phyloP scores from a whole-genome alignment of 768 basidiomycete species.

The Lanmaoa pseudosensibilis region DNA sequence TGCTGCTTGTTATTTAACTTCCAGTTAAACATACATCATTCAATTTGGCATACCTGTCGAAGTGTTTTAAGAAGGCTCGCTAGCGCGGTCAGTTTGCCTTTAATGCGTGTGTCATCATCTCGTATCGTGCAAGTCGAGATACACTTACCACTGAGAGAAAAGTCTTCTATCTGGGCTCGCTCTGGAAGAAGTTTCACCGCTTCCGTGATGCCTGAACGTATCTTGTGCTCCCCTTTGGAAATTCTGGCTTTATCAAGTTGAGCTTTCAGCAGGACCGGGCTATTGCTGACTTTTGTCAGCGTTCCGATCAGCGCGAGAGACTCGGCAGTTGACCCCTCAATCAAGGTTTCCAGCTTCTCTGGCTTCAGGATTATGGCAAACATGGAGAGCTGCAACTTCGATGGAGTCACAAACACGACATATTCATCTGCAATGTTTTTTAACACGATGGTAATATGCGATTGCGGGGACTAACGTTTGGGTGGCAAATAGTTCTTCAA shows the following conservation, averaged over 20 bases:
- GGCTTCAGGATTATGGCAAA: conserved; percentile 75
- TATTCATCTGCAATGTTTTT: conserved; percentile 73
- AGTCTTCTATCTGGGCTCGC: conserved; percentile 61
- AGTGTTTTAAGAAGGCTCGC: conserved; percentile 62
- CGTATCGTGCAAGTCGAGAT: background rate
- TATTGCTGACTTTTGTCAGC: conserved; percentile 90
- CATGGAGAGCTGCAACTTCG: conserved; percentile 76
- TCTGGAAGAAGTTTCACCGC: conserved; percentile 64
- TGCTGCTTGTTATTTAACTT: conserved; percentile 38
- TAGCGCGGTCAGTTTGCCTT: conserved; percentile 76
- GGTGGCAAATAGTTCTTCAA: conserved; percentile 86
- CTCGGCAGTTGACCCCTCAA: conserved; percentile 70
- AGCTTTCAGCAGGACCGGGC: conserved; percentile 84
- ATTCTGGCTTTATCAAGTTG: conserved; percentile 61
- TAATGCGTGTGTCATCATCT: conserved; percentile 6
- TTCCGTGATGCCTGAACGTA: conserved; percentile 53
- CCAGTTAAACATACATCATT: background rate
- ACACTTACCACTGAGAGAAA: conserved; percentile 72
- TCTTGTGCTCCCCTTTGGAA: conserved; percentile 42
- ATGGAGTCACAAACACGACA: conserved; percentile 94
- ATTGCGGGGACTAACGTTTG: conserved; percentile 59
- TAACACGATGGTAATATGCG: background rate
- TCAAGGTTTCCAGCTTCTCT: conserved; percentile 64
- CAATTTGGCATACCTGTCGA: conserved; percentile 45
- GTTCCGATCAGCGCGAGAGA: conserved; percentile 77